These are phyloP conservation scores for Luffa aegyptiaca DNA, from an alignment of 306 rosid species.

Conservation along the genomic window DNA sequence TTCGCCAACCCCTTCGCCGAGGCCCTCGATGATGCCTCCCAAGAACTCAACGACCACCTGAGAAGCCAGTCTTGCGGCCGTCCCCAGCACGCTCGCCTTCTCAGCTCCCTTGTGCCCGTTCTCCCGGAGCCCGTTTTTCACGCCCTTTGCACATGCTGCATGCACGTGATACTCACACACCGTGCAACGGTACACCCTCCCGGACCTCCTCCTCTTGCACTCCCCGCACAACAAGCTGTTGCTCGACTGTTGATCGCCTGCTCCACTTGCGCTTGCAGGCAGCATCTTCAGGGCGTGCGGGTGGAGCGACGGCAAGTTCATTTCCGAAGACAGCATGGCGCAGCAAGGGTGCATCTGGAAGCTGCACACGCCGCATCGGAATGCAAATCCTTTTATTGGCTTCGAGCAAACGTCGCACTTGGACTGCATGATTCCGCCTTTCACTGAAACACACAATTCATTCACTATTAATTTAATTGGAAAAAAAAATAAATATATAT, in stretches of 20 bases:
- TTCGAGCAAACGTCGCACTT: slow-evolving; percentile 76
- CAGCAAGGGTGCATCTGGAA: slow-evolving; percentile 91
- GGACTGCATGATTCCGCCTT: slow-evolving; percentile 47
- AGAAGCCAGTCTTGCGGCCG: slow-evolving; percentile 58
- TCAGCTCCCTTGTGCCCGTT: slow-evolving; percentile 35
- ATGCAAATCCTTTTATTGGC: slow-evolving; percentile 54
- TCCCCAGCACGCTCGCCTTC: slow-evolving; percentile 40
- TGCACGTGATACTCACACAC: slow-evolving; percentile 60
- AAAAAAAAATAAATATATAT: too few species aligned
- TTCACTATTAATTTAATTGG: too few species aligned
- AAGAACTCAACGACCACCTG: slow-evolving; percentile 66
- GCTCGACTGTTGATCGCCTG: background rate
- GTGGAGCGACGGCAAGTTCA: slow-evolving; percentile 22
- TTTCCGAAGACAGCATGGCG: slow-evolving; percentile 50
- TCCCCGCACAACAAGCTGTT: slow-evolving; percentile 32
- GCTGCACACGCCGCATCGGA: slow-evolving; percentile 53
- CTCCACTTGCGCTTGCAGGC: background rate
- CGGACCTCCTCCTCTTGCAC: slow-evolving; percentile 52
- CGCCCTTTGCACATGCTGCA: slow-evolving; percentile 59
- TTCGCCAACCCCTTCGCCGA: slow-evolving; percentile 72
- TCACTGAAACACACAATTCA: slow-evolving; percentile 15
- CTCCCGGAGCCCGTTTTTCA: slow-evolving; percentile 58
- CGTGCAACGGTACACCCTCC: slow-evolving; percentile 60
- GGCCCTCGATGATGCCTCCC: slow-evolving; percentile 66
- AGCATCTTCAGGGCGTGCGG: slow-evolving; percentile 43